phyloP scores from a whole-genome alignment of 2,329 filamentous ascomycete species.

The Sporothrix inflata region DNA sequence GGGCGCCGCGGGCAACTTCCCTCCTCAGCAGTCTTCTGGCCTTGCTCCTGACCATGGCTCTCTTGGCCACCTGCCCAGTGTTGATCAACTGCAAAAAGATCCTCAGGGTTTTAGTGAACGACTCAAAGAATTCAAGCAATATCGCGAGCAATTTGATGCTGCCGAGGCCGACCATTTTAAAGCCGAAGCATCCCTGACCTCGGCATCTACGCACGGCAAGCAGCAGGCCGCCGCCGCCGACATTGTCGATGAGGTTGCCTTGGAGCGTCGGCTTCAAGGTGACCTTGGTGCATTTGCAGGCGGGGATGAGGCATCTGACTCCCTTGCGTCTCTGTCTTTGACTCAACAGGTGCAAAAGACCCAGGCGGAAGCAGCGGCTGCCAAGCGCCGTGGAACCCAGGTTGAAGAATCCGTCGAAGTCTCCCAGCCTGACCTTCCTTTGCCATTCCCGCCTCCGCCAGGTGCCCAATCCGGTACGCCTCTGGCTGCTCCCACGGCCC shows the following conservation, averaged over 20 bases:
- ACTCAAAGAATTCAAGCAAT: conserved; percentile 79
- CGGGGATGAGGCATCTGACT: conserved; percentile 40
- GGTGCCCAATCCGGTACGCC: conserved; percentile 71
- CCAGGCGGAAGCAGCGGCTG: conserved; percentile 51
- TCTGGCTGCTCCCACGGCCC: conserved; percentile 84
- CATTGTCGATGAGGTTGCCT: conserved; percentile 26
- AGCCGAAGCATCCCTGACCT: conserved; percentile 27
- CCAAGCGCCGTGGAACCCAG: conserved; percentile 61
- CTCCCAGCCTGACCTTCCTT: conserved; percentile 69
- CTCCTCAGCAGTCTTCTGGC: conserved; percentile 44
- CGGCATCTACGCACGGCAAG: not conserved
- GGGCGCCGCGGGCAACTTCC: conserved; percentile 41
- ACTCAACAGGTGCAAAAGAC: conserved; percentile 86
- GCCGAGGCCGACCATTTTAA: conserved; percentile 44
- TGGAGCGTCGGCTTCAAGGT: conserved; percentile 31
- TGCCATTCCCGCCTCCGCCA: conserved; percentile 72
- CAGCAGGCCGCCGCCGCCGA: conserved; percentile 27
- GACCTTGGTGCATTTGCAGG: not conserved
- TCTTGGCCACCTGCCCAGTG: conserved; percentile 53
- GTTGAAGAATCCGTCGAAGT: conserved; percentile 39
- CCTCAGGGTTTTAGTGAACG: conserved; percentile 68
- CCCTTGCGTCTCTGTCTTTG: conserved; percentile 60
- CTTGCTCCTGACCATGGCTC: conserved; percentile 45
- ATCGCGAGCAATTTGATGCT: conserved; percentile 73
- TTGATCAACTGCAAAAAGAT: conserved; percentile 57